phyloP scores from a whole-genome alignment of 176 grass and related monocot species.

The Avena eriantha region DNA sequence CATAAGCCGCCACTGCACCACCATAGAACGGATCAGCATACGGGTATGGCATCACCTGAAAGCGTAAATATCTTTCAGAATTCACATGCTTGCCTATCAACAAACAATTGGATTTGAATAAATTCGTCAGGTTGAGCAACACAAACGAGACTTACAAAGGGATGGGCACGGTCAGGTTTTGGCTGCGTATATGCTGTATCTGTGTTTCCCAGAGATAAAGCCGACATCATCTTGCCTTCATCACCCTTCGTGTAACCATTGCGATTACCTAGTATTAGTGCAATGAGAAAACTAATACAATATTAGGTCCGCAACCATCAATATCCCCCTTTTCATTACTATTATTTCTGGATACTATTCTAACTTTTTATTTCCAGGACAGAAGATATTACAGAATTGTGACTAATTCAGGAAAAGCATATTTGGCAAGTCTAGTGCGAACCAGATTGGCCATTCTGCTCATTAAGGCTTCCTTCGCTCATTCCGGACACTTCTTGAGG shows the following conservation, averaged over 20 bases:
- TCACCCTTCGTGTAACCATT: constrained; percentile 56
- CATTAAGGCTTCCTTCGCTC: constrained; percentile 67
- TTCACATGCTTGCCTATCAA: constrained; percentile 38
- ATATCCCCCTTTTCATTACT: neutral
- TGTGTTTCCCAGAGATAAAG: constrained; percentile 64
- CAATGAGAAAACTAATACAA: constrained; percentile 39
- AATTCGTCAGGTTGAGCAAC: neutral
- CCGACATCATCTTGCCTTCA: constrained; percentile 75
- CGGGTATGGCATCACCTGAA: constrained; percentile 81
- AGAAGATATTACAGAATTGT: constrained; percentile 24
- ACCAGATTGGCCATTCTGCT: constrained; percentile 68
- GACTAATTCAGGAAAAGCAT: constrained; percentile 32
- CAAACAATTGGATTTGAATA: constrained; percentile 19
- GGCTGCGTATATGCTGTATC: constrained; percentile 57
- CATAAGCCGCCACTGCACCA: constrained; percentile 64
- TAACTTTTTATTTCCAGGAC: neutral
- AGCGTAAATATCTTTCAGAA: constrained; percentile 41
- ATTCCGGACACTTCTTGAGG: constrained; percentile 70
- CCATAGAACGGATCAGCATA: constrained; percentile 76
- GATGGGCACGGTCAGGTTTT: constrained; percentile 65
- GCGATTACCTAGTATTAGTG: constrained; percentile 53
- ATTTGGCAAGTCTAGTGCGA: neutral
- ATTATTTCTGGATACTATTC: neutral
- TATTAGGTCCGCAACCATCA: constrained; percentile 20
- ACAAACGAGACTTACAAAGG: constrained; percentile 61